Base-by-base conservation (phyloP, 2,329 filamentous ascomycete species). In the Fusarium citri region DNA sequence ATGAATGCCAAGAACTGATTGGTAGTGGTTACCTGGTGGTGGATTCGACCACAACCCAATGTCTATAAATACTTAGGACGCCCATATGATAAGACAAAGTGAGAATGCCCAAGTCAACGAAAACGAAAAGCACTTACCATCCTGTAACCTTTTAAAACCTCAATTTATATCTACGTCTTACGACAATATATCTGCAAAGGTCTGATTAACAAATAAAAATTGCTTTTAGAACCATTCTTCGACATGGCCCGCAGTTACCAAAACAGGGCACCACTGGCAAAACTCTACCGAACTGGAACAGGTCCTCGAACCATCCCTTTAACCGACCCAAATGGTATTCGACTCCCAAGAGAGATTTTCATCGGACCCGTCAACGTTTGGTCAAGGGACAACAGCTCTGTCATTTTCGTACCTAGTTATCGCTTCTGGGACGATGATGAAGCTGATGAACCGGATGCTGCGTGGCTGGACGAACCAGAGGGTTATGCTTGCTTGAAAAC, bases 401-500 rank as follows among this genome's bases (percentile, higher is more conserved):
- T 48, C 18, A 58, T 60, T 1, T 23, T 60, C 8, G 1, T 5
- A 0, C 57, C 55, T 6, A 15, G 14, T 15, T 58, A 1, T 14
- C 12, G 55, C 6, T 16, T 22, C 4, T 58, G 55, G 47, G 10
- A 8, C 6, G 47, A 53, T 1, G 14, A 11, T 1, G 26, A 58
- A 22, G 22, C 7, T 18, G 47, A 53, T 2, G 37, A 11, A 0
- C n/a, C 42, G 0, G 34, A 59, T 25, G 58, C 58, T 0, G 0
- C 0, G 1, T 60, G 58, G 54, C 43, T 34, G 0, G 11, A 49
- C 2, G 58, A 60, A 2, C 0, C 2, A 0, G n/a, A 15, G 4
- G 58, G 9, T 28, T 43, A 28, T 5, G 0, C 5, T 4, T 59
- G 42, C 34, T 37, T 60, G 10, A 60, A 60, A 2, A 43, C 58